A percentile compares a stretch with the other conserved stretches of the same genome.
Evolutionary conservation across 306 rosid species (phyloP).

Genomic region (Quercus gilva): DNA sequence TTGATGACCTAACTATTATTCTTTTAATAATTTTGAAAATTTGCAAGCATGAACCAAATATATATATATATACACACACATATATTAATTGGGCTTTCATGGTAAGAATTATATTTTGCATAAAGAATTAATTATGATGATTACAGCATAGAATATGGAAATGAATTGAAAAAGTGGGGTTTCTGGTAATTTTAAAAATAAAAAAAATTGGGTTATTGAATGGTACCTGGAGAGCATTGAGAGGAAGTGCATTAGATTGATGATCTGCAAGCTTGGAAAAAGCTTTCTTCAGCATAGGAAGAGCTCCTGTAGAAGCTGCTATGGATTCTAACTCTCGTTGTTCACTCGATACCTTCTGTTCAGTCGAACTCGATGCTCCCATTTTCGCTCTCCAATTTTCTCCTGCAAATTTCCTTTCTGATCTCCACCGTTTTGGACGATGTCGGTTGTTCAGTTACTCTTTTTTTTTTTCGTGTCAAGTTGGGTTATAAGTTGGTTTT

Average conservation of each 20-base stretch:
- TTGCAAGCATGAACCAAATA: too few species aligned
- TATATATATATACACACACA: too few species aligned
- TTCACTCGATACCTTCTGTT: slow-evolving; percentile 43
- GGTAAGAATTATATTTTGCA: background rate
- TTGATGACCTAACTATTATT: fast-evolving
- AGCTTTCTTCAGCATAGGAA: slow-evolving; percentile 62
- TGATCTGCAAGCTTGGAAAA: slow-evolving; percentile 66
- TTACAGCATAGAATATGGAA: background rate
- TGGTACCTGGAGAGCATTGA: slow-evolving; percentile 49
- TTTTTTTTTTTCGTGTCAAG: too few species aligned
- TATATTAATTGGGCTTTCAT: background rate
- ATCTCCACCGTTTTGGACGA: background rate
- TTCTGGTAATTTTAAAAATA: background rate
- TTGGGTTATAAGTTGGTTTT: too few species aligned
- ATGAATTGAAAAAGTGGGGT: background rate
- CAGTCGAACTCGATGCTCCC: slow-evolving; percentile 83
- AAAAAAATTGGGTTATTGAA: background rate
- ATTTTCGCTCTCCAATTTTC: slow-evolving; percentile 26
- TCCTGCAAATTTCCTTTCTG: background rate
- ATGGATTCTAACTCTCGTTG: slow-evolving; percentile 61
- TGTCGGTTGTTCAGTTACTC: too few species aligned
- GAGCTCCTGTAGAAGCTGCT: slow-evolving; percentile 78
- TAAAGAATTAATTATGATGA: background rate
- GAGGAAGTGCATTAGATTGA: slow-evolving; percentile 48
- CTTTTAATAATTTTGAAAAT: too few species aligned